Evolutionary conservation across 2,329 filamentous ascomycete species (phyloP).

Genomic region (Exserohilum turcica): DNA sequence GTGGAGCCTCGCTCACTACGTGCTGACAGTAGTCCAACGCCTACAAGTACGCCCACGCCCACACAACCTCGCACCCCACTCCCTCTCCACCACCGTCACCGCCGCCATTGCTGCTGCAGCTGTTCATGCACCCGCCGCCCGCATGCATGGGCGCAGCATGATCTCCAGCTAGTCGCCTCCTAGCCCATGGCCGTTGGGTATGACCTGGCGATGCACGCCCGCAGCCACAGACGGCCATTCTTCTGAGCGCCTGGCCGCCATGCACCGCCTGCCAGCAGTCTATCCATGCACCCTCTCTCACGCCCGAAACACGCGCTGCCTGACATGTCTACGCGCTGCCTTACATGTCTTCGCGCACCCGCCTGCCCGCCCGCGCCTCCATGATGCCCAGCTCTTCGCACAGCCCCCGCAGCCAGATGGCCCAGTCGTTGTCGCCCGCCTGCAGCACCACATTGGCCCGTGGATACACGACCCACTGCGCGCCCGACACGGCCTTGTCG

Average conservation of each 20-base stretch:
- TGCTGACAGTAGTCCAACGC: too few relatives aligned
- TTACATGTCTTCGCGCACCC: constrained; percentile 11
- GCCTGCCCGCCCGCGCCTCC: constrained; percentile 4
- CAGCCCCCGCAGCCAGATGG: constrained; percentile 5
- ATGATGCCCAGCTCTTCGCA: constrained; percentile 18
- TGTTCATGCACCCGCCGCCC: constrained; percentile 10
- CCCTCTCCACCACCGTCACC: constrained; percentile 6
- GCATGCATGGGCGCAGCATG: constrained; percentile 3
- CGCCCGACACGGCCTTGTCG: constrained; percentile 12
- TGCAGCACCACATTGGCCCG: constrained; percentile 12
- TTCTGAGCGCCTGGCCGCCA: too few relatives aligned
- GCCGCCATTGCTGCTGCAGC: constrained; percentile 12
- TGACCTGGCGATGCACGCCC: constrained; percentile 8
- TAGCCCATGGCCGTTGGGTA: neutral
- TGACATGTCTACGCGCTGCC: constrained; percentile 1
- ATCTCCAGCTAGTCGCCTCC: constrained; percentile 3
- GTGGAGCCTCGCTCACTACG: constrained; percentile 17
- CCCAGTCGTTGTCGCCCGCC: constrained; percentile 18
- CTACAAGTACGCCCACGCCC: too few relatives aligned
- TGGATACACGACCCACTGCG: constrained; percentile 17
- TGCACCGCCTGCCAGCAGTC: too few relatives aligned
- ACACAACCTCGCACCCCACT: too few relatives aligned
- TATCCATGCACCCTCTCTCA: too few relatives aligned
- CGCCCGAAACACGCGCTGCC: too few relatives aligned
- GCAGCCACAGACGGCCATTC: constrained; percentile 11